phyloP scores from a whole-genome alignment of 2,329 filamentous ascomycete species.

The Nemania abortiva region DNA sequence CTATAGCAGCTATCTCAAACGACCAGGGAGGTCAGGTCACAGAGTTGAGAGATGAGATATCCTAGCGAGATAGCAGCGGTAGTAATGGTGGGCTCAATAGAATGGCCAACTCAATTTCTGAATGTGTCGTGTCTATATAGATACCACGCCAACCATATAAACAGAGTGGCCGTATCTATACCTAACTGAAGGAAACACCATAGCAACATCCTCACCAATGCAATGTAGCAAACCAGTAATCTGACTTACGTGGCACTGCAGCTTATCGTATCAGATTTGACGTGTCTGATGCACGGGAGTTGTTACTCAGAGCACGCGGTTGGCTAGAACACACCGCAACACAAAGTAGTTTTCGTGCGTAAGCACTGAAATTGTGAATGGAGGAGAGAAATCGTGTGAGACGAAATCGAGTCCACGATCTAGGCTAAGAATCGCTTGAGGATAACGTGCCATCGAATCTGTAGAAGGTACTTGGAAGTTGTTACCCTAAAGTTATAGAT shows the following conservation, averaged over 20 bases:
- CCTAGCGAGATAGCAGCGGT: neutral
- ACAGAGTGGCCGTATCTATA: conserved; percentile 11
- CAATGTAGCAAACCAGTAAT: neutral
- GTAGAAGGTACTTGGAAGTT: neutral
- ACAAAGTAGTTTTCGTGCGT: neutral
- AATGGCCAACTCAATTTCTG: neutral
- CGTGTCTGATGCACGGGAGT: conserved; percentile 1
- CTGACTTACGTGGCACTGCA: conserved; percentile 1
- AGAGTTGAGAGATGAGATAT: neutral
- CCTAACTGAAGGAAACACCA: neutral
- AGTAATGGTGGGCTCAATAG: neutral
- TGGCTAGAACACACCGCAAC: neutral
- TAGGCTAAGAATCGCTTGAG: neutral
- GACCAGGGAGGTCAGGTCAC: neutral
- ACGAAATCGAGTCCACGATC: neutral
- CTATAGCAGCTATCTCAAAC: neutral
- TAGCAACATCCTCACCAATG: conserved; percentile 4
- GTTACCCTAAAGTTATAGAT: neutral
- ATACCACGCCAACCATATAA: conserved; percentile 13
- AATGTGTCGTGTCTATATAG: neutral
- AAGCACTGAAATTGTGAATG: neutral
- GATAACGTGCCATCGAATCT: neutral
- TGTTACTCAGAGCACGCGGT: neutral
- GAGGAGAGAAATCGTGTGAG: neutral
- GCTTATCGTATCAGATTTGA: conserved; percentile 2